Percentiles rank a stretch among this genome's conserved stretches.
Conservation (phyloP, 176 grass and related monocot genomes). For the Carex myosuroides region DNA sequence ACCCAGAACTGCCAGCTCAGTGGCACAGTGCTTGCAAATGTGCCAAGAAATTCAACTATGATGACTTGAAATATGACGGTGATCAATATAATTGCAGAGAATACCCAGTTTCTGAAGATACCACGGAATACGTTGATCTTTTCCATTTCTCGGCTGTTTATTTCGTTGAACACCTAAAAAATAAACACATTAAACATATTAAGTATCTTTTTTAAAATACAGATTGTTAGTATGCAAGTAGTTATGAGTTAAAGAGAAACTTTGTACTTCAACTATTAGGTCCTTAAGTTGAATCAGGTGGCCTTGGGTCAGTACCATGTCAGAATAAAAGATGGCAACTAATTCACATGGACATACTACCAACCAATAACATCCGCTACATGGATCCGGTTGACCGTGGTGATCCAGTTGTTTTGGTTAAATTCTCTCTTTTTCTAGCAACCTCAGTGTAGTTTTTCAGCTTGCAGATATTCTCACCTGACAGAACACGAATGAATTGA, state of each 20-base stretch:
- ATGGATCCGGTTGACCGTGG: background rate
- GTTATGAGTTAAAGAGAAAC: background rate
- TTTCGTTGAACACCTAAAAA: conserved; percentile 87
- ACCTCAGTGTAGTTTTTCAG: background rate
- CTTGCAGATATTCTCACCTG: conserved; percentile 43
- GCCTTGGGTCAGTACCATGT: background rate
- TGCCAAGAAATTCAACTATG: conserved; percentile 85
- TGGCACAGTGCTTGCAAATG: conserved; percentile 74
- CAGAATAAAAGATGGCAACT: background rate
- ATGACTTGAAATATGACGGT: conserved; percentile 76
- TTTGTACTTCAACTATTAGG: background rate
- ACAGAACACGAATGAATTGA: conserved; percentile 97
- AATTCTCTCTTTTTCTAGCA: background rate
- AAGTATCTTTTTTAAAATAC: background rate
- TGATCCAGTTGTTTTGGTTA: background rate
- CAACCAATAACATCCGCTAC: background rate
- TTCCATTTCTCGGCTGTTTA: conserved; percentile 93
- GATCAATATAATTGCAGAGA: conserved; percentile 40
- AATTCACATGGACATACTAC: background rate
- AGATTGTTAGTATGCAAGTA: background rate
- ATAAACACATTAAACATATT: background rate
- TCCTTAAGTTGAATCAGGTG: background rate
- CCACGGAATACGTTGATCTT: conserved; percentile 83
- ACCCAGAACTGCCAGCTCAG: conserved; percentile 70
- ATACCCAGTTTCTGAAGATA: conserved; percentile 67